These are phyloP conservation scores for Leccinum laetum DNA, from an alignment of 1,284 basidiomycete genomes.

Conservation along the genomic window DNA sequence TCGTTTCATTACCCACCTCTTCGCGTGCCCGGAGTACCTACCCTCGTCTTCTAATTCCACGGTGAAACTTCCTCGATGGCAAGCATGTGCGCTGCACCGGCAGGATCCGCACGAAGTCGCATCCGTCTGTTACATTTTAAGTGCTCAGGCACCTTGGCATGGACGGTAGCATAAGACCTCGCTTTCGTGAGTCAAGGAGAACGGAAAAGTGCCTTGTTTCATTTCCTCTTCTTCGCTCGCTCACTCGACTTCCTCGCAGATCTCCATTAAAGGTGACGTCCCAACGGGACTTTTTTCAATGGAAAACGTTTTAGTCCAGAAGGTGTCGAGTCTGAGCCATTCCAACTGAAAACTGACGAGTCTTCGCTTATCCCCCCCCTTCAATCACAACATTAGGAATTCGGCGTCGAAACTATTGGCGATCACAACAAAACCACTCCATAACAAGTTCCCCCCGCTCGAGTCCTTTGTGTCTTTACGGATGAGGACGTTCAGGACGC, in stretches of 20 bases:
- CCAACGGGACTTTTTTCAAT: slow-evolving; percentile 99
- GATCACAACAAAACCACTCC: slow-evolving; percentile 98
- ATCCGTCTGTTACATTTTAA: no score
- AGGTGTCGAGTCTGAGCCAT: slow-evolving; percentile 91
- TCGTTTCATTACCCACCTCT: no score
- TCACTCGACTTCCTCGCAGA: slow-evolving; percentile 46
- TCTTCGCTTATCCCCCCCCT: background rate
- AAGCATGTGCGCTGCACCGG: no score
- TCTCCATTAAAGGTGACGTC: slow-evolving; percentile 97
- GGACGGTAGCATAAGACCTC: no score
- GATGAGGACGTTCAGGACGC: slow-evolving; percentile 82
- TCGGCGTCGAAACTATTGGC: slow-evolving; percentile 98
- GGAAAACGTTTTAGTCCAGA: slow-evolving; percentile 90
- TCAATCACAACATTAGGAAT: slow-evolving; percentile 66
- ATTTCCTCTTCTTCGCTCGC: background rate
- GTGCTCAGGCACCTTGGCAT: no score
- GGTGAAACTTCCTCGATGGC: no score
- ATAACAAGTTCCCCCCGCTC: slow-evolving; percentile 95
- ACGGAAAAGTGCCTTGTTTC: slow-evolving; percentile 64
- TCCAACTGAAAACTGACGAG: slow-evolving; percentile 86
- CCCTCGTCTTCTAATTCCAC: no score
- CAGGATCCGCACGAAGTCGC: no score
- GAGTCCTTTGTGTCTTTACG: slow-evolving; percentile 86
- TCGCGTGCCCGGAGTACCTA: no score
- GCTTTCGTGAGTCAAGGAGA: slow-evolving; percentile 48